Conservation (phyloP, 345 rosid species). For the Sonneratia caseolaris region DNA sequence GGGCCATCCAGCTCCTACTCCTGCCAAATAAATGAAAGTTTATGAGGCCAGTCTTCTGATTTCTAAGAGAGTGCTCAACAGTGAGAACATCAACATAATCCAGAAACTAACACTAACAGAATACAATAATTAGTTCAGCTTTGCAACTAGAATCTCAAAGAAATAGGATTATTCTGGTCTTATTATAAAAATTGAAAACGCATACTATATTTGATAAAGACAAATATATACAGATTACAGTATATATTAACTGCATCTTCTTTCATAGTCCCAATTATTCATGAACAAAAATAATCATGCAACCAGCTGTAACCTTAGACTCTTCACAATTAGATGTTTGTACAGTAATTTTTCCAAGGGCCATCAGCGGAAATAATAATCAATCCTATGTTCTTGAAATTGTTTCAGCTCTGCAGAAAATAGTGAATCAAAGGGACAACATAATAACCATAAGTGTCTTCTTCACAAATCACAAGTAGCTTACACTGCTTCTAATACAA, state of each 20-base stretch:
- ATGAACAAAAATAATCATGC: neutral
- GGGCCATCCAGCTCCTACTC: conserved; percentile 62
- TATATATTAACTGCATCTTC: neutral
- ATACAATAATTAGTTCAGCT: neutral
- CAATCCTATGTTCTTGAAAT: neutral
- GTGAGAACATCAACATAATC: neutral
- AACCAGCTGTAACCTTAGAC: neutral
- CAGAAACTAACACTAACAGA: neutral
- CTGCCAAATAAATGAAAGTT: conserved; percentile 26
- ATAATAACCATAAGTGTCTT: neutral
- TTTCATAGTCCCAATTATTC: neutral
- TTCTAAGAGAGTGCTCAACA: neutral
- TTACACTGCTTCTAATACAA: neutral
- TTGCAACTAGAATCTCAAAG: neutral
- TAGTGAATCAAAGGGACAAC: neutral
- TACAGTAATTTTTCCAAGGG: neutral
- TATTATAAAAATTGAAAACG: neutral
- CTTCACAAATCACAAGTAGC: neutral
- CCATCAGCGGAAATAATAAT: neutral
- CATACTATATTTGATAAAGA: neutral
- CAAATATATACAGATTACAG: neutral
- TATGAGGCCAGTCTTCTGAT: neutral
- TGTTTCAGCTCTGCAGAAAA: neutral
- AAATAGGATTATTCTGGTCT: neutral
- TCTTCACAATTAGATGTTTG: neutral